Base-by-base conservation (phyloP, 192 early-diverging fungal genomes). In the Dispira parvispora region DNA sequence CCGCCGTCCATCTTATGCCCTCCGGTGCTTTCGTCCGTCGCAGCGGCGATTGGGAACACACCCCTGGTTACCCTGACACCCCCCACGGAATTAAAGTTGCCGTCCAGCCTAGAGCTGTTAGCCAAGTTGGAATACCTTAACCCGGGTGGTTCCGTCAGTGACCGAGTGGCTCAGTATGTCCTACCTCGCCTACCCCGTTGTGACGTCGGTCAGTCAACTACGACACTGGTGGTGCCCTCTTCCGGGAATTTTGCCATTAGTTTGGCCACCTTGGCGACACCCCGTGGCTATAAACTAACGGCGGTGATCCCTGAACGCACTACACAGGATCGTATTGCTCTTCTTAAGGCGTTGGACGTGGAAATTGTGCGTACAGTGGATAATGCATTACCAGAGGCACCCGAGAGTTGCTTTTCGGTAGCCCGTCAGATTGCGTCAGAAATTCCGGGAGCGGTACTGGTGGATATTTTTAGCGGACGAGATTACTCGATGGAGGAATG, bases 61-160 rank as follows among this genome's bases (percentile, higher is more conserved):
- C 83, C 83, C n/a, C 69, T 83, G 56, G 81, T 83, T 21, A 63
- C 44, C 43, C 76, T 72, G 62, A 43, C 18, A 13, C 53, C 43
- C 11, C 55, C 64, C 58, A 76, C 62, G 16, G 66, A 62, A 14
- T 45, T 65, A 18, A 54, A 49, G 12, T 52, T 9, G 11, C 53
- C 55, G 1, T 43, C 52, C 26, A 43, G 69, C 68, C 79, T 82
- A 0, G 79, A 88, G 54, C 60, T 88, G 0, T 56, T 84, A 8
- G 88, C 80, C 49, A 90, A 90, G 67, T 74, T 85, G 8, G 88
- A 90, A 65, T 90, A 78, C 69, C 73, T 74, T 50, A 88, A 88
- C 63, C 81, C 84, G 1, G 66, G 71, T n/a, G 82, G 80, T 12
- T 85, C 84, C 25, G 77, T 84, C 49, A 90, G 87, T 67, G 86